A percentile compares a stretch with the other conserved stretches of the same genome.
Evolutionary conservation across 306 rosid species (phyloP).

Genomic region (Lathyrus oleraceus): DNA sequence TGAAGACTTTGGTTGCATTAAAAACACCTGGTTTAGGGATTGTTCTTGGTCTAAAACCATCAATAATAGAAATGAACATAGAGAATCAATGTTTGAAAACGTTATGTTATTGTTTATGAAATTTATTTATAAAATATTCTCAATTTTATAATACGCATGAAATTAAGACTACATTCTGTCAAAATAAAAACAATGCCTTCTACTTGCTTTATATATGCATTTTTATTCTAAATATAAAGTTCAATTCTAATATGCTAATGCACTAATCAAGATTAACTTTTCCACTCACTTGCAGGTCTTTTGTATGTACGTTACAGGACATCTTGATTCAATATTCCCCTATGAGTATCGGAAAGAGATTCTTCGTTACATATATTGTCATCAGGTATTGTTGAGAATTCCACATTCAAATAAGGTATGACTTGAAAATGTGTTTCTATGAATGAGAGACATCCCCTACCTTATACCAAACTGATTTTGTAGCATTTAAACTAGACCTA

Average conservation of each 20-base stretch:
- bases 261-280: not conserved
- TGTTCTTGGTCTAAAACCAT: not conserved
- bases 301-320: slow-evolving; percentile 58
- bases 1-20: no score
- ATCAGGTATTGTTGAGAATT: slow-evolving; percentile 46
- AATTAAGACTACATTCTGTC: no score
- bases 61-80: not conserved
- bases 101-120: not conserved
- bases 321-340: slow-evolving; percentile 52
- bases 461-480: not conserved
- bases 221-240: not conserved
- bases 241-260: not conserved
- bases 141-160: no score
- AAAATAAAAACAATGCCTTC: not conserved
- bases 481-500: not conserved
- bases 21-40: no score
- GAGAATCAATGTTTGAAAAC: not conserved
- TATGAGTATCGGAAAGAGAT: slow-evolving; percentile 58
- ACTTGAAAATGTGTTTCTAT: not conserved
- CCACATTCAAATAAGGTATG: not conserved
- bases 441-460: not conserved
- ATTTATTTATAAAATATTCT: not conserved
- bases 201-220: not conserved
- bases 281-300: slow-evolving; percentile 50
- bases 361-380: slow-evolving; percentile 66